These are phyloP conservation scores for Ophiostoma ulmi DNA, from an alignment of 2,329 filamentous ascomycete species.

Conservation along the genomic window DNA sequence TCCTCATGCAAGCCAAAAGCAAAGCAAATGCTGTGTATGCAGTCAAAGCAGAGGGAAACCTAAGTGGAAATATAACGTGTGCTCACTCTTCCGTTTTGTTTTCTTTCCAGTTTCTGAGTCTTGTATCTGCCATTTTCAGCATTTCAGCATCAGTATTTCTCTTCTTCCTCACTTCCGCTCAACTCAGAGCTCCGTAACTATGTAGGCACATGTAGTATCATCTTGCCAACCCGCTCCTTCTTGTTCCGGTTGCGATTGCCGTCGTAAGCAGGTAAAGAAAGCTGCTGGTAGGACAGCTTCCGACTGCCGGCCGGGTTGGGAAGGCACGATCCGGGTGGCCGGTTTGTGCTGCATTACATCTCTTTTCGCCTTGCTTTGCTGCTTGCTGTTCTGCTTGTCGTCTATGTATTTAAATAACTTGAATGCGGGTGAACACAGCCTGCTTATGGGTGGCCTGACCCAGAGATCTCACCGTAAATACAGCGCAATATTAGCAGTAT, in stretches of 20 bases:
- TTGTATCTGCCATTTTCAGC: neutral
- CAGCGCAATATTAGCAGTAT: neutral
- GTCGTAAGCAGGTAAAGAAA: conserved; percentile 1
- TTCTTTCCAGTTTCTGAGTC: neutral
- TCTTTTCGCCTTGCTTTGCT: neutral
- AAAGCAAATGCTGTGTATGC: neutral
- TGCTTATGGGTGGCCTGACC: neutral
- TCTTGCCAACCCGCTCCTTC: neutral
- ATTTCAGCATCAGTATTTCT: neutral
- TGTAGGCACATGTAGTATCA: neutral
- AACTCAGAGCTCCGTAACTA: neutral
- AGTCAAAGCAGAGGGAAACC: neutral
- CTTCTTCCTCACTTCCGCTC: neutral
- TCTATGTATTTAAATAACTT: neutral
- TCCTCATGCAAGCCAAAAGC: neutral
- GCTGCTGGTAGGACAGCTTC: neutral
- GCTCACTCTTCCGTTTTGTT: neutral
- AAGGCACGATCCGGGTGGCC: neutral
- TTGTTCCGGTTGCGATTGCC: neutral
- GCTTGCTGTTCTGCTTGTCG: neutral
- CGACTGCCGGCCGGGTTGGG: neutral
- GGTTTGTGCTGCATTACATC: neutral
- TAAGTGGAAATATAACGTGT: conserved; percentile 15
- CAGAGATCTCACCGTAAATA: neutral
- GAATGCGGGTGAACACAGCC: neutral